phyloP scores from a whole-genome alignment of 2,329 filamentous ascomycete species.

The Magnaporthiopsis incrustans region DNA sequence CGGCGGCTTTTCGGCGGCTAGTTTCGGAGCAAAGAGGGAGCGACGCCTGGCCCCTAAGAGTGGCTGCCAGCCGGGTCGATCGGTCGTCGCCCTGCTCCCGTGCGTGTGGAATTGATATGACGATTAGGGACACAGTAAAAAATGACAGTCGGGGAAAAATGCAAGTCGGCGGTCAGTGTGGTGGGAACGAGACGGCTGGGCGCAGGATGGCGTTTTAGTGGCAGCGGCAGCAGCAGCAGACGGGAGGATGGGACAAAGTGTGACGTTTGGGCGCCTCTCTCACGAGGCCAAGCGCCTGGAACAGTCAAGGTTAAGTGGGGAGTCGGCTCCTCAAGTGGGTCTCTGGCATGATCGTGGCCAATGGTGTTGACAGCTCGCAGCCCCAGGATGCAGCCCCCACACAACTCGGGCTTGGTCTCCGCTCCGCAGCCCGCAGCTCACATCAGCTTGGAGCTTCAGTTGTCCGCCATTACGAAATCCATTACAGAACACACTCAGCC shows the following conservation, averaged over 20 bases:
- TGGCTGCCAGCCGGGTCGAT: not conserved
- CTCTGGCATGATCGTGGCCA: not conserved
- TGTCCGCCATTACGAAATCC: not conserved
- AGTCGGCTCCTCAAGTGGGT: not conserved
- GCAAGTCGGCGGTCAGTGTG: not conserved
- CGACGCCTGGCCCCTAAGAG: not conserved
- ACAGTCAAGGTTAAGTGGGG: not conserved
- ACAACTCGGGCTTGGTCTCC: not conserved
- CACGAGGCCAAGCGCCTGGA: not conserved
- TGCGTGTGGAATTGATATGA: not conserved
- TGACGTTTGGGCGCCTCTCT: slow-evolving; percentile 1
- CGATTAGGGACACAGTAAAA: not conserved
- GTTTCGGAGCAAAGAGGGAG: not conserved
- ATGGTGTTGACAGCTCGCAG: not conserved
- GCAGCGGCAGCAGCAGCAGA: not conserved
- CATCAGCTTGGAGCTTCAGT: not conserved
- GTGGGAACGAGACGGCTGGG: not conserved
- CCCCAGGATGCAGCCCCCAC: not conserved
- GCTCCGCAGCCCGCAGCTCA: not conserved
- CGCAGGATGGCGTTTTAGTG: not conserved
- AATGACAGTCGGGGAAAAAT: not conserved
- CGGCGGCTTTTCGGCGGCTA: not conserved
- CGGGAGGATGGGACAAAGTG: slow-evolving; percentile 1
- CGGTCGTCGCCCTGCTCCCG: not conserved
- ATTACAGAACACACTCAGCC: not conserved